A percentile compares a stretch with the other conserved stretches of the same genome.
Conservation (phyloP, 352 stramenopile species). For the Halophytophthora batemanensis region DNA sequence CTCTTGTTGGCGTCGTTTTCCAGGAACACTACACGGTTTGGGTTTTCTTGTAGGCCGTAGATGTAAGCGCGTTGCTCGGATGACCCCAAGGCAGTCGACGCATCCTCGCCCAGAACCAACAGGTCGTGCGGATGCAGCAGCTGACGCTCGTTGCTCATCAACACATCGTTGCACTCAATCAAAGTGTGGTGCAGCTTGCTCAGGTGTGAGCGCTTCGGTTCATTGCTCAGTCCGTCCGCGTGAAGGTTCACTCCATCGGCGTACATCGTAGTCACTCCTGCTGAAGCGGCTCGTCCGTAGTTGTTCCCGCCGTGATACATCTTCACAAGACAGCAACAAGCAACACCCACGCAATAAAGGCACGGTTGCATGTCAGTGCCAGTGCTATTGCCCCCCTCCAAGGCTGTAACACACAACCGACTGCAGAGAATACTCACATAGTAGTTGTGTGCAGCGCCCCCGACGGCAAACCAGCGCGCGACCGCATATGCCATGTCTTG, state of each 20-base stretch:
- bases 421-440: conserved; percentile 39
- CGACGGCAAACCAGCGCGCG: conserved; percentile 65
- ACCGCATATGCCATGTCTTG: conserved; percentile 58
- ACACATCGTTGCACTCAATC: conserved; percentile 50
- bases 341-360: background rate
- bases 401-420: background rate
- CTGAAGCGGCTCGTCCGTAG: conserved; percentile 53
- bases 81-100: conserved; percentile 3
- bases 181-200: conserved; percentile 54
- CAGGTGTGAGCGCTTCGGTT: conserved; percentile 67
- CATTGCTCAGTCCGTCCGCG: conserved; percentile 62
- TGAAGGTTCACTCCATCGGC: conserved; percentile 67
- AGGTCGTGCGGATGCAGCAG: conserved; percentile 37
- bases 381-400: background rate
- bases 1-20: conserved; percentile 41
- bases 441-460: conserved; percentile 65
- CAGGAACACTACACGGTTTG: conserved; percentile 42
- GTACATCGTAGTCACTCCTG: conserved; percentile 72
- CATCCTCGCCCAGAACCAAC: conserved; percentile 2
- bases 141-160: conserved; percentile 50
- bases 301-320: conserved; percentile 83
- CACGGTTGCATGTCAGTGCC: background rate
- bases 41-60: conserved; percentile 27
- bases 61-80: conserved; percentile 44
- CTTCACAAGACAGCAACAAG: conserved; percentile 16